Evolutionary conservation across 2,329 filamentous ascomycete species (phyloP), one percentile per base, ranked within the genome.

Genomic region (Venturia carpophila): DNA sequence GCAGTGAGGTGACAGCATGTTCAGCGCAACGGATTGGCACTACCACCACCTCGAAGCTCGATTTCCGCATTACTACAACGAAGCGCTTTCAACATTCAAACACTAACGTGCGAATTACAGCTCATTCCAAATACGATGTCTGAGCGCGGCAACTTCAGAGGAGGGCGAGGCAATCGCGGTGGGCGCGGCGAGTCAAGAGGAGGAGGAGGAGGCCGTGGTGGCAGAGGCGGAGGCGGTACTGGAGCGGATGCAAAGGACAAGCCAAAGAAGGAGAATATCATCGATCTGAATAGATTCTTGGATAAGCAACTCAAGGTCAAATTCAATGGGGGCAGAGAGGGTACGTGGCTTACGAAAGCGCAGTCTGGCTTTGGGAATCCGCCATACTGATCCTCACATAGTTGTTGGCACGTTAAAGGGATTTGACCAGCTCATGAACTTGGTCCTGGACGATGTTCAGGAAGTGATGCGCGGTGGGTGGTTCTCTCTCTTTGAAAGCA

Each of bases 251-350:
- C 84, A 67, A 79, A 83, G 70, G 90, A 95, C 78, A 85, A 88
- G 71, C 91, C 92, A 67, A 97, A 96, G 86, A 97, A 97, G 82
- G 94, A 99, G 79, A 97, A 97, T 76, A 99, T 99, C 72, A 85
- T 99, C 64, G 93, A 99, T 74, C 78, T 99, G 72, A 86, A 83
- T 74, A 96, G 96, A 80, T 99, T 97, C 78, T 92, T 96, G 89
- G 92, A 99, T 77, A 96, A 97, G 84, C 84, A 89, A 74, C 91
- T 99, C 70, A 89, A 84, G 11, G 92, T 99, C 75, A 97, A 97
- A 79, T 97, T 99, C 77, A 97, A 91, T 73, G 94, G 94, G 52
- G 94, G 94, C 1, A 82, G 93, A 67, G 92, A 97, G 82, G 90
- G 92, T 94, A 74, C 67, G 82, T 67, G n/a, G 19, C 27, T 27